Evolutionary conservation across 192 early-diverging fungal species (phyloP).

Genomic region (Powellomyces hirtus): DNA sequence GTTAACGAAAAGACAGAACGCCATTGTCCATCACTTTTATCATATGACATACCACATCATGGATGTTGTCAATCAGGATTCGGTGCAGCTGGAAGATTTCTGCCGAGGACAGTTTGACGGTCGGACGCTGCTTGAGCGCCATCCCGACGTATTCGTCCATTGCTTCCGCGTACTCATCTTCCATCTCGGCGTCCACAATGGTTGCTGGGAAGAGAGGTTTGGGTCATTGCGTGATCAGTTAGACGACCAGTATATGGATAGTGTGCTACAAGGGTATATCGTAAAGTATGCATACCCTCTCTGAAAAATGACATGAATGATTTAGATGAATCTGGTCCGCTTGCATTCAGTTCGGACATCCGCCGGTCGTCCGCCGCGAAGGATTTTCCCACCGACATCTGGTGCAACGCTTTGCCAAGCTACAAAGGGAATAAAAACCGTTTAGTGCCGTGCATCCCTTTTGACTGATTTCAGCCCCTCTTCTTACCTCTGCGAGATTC

Average conservation of each 20-base stretch:
- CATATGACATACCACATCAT: conserved; percentile 71
- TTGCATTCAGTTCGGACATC: conserved; percentile 73
- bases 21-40: not conserved
- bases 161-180: conserved; percentile 80
- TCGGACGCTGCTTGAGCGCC: conserved; percentile 71
- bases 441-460: too few relatives aligned
- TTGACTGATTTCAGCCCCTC: too few relatives aligned
- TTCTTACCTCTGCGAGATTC: conserved; percentile 94
- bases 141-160: conserved; percentile 88
- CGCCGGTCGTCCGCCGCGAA: conserved; percentile 53
- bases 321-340: conserved; percentile 68
- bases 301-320: conserved; percentile 85
- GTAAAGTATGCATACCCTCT: too few relatives aligned
- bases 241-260: too few relatives aligned
- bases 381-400: conserved; percentile 86
- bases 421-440: too few relatives aligned
- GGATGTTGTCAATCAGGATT: conserved; percentile 75
- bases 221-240: not conserved
- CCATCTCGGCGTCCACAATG: conserved; percentile 67
- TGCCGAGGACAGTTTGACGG: conserved; percentile 83
- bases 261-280: conserved; percentile 44
- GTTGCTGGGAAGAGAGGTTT: too few relatives aligned
- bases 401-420: conserved; percentile 50
- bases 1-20: not conserved
- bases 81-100: conserved; percentile 92